Evolutionary conservation across 2,329 filamentous ascomycete species (phyloP), one percentile per base, ranked within the genome.

Genomic region (Neopestalotiopsis rosae): DNA sequence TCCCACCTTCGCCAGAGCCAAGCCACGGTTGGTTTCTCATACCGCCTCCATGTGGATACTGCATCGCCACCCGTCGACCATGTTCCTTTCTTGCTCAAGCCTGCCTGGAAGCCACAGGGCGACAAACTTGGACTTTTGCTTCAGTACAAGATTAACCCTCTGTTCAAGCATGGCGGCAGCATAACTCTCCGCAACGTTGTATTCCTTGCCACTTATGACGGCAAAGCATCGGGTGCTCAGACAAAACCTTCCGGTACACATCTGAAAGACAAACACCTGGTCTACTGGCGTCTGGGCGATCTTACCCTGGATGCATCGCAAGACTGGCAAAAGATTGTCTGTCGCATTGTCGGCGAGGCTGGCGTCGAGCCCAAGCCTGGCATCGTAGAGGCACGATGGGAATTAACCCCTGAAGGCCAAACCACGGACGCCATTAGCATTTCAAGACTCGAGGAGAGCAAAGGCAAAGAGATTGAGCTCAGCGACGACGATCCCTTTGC

Each of bases 71-170:
- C 87, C 5, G 81, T 80, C 5, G 77, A 82, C 4, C 90, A 93
- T 74, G 91, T 92, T 12, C 94, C 95, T 0, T 83, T 98, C 13
- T 82, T 92, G 17, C 83, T 97, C 61, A 89, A 88, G 24, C 91
- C 94, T 3, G 87, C 87, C 0, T 98, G 95, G 94, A 97, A 95
- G 77, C 85, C 93, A 1, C 91, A 96, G 75, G 89, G 92, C 58
- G 91, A 92, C 71, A 95, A 97, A 81, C 89, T 95, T n/a, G 95
- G 93, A 56, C 89, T 97, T 56, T 89, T 98, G 67, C 84, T 98
- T 49, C 90, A 92, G 76, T 98, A 98, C 81, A 90, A 90, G 5
- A 86, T 96, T 17, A 97, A 98, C 79, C 92, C 94, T 0, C 83
- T 85, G 1, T 94, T 78, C 72, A 84, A 82, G 63, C 82, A 85